Base-by-base conservation (phyloP, 2,329 filamentous ascomycete genomes). In the Aspergillus fructus region DNA sequence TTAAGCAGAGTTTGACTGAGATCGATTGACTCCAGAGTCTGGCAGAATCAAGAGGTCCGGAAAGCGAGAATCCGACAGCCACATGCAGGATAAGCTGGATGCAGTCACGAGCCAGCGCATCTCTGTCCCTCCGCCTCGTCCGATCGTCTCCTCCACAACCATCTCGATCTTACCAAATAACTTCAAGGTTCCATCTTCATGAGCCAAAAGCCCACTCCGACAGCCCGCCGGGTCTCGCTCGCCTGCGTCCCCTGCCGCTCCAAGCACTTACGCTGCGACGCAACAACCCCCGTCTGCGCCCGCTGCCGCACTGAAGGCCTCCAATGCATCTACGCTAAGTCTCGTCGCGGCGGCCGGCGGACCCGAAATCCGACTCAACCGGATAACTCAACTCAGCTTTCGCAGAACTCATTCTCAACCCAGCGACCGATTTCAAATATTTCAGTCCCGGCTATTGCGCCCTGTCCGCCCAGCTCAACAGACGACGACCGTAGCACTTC, bases 311-410 rank as follows among this genome's bases (percentile, higher is more conserved):
- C 41, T 4, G 59, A 60, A 11, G 37, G 45, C 23, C 77, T 76
- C 57, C 67, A 74, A 27, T 81, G 79, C 55, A 75, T 75, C 58
- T 81, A 81, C 63, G 71, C 76, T 17, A 75, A 78, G 58, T 81
- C 79, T 11, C 70, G 78, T 48, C 72, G 79, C 61, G 78, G 79
- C 24, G 68, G 67, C 15, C 40, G 43, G 9, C 41, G 40, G 30
- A 49, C 37, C 2, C 51, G 17, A 27, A 5, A 5, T 2, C 43
- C 23, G 23, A 9, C 42, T 11, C 19, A 43, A 23, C 41, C 3
- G 19, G 19, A 21, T 21, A 21, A 3, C 3, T 21, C 21, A 21
- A 21, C 21, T 21, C 21, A 21, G 21, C 21, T 21, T 21, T 21
- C 3, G 21, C 3, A 21, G 3, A 21, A 21, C 21, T 4, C 21